These are phyloP conservation scores for Pyricularia sp. DNA, from an alignment of 2,329 filamentous ascomycete genomes.

Conservation along the genomic window DNA sequence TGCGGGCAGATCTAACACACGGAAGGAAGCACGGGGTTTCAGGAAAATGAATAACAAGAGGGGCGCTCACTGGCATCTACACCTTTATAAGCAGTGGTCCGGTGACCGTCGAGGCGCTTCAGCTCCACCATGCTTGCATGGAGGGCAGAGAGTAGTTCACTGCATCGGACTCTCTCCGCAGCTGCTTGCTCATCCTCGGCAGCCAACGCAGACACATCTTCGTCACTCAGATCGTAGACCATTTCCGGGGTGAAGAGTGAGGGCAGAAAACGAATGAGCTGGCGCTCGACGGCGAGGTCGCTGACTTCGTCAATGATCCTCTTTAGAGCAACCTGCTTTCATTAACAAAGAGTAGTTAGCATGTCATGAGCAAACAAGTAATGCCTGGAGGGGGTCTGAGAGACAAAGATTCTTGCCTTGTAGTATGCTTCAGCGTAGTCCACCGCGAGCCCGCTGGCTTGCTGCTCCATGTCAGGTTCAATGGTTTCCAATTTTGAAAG, in stretches of 20 bases:
- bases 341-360: too few relatives aligned
- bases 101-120: constrained; percentile 8
- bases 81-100: not conserved
- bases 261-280: constrained; percentile 14
- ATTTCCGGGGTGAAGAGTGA: constrained; percentile 13
- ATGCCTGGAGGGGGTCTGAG: not conserved
- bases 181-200: constrained; percentile 12
- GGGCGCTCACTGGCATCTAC: not conserved
- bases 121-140: constrained; percentile 8
- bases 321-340: constrained; percentile 17
- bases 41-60: not conserved
- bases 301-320: constrained; percentile 17
- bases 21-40: too few relatives aligned
- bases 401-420: constrained; percentile 18
- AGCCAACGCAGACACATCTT: constrained; percentile 12
- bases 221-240: constrained; percentile 12
- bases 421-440: constrained; percentile 35
- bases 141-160: constrained; percentile 17
- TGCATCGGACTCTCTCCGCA: constrained; percentile 11
- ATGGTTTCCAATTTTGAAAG: constrained; percentile 2
- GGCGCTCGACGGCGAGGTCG: constrained; percentile 15
- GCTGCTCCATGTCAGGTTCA: constrained; percentile 24
- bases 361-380: not conserved
- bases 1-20: too few relatives aligned
- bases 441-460: constrained; percentile 25